A percentile compares a stretch with the other conserved stretches of the same genome.
Conservation (phyloP, 2,329 filamentous ascomycete species). For the Trichoderma sp. region DNA sequence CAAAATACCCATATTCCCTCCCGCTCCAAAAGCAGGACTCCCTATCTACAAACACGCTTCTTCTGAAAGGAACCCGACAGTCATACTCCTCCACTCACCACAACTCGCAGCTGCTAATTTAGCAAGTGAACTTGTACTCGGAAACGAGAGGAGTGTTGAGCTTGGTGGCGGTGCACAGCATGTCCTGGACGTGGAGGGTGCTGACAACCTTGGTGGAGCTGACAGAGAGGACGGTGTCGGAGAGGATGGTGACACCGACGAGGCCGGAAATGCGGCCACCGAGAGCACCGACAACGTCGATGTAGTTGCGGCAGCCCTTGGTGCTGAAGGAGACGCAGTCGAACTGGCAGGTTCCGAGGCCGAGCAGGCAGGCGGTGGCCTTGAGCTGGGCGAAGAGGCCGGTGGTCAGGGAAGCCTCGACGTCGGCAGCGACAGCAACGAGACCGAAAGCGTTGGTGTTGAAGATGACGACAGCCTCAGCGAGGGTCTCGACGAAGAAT, state of each 20-base stretch:
- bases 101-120: background rate
- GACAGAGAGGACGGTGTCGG: constrained; percentile 31
- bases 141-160: constrained; percentile 30
- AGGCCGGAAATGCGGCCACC: constrained; percentile 30
- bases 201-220: constrained; percentile 28
- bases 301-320: constrained; percentile 39
- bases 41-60: background rate
- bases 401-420: constrained; percentile 28
- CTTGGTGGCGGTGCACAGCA: constrained; percentile 36
- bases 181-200: constrained; percentile 29
- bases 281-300: constrained; percentile 29
- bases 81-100: background rate
- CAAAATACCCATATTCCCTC: background rate
- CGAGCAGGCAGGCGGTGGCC: constrained; percentile 31
- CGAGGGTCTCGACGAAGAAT: constrained; percentile 33
- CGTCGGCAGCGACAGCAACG: constrained; percentile 26
- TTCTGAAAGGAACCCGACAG: background rate
- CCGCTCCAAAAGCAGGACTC: background rate
- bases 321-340: constrained; percentile 40
- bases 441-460: constrained; percentile 37
- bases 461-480: constrained; percentile 37
- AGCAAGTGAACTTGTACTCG: constrained; percentile 36
- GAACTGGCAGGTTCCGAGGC: constrained; percentile 33
- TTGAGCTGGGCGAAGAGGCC: constrained; percentile 28
- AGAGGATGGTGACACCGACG: constrained; percentile 34